phyloP scores from a whole-genome alignment of 2,329 filamentous ascomycete genomes.

The Akanthomyces muscarius region DNA sequence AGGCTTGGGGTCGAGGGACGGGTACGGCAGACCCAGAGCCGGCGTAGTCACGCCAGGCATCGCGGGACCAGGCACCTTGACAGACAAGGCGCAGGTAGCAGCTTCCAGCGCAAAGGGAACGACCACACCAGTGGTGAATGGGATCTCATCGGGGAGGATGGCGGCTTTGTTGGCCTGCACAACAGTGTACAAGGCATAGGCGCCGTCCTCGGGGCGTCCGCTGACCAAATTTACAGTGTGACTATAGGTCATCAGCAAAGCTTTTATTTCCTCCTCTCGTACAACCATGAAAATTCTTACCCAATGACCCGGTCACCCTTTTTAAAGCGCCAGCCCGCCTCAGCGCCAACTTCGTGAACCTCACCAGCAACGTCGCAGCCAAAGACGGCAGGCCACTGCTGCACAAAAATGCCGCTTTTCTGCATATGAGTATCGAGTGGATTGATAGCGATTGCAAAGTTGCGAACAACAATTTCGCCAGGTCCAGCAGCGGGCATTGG shows the following conservation, averaged over 20 bases:
- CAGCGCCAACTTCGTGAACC: constrained; percentile 27
- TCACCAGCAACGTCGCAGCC: constrained; percentile 31
- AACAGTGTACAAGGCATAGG: constrained; percentile 25
- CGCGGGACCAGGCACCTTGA: constrained; percentile 22
- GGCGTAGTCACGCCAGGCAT: constrained; percentile 29
- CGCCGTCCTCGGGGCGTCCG: constrained; percentile 26
- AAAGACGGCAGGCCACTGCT: constrained; percentile 28
- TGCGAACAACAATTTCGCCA: constrained; percentile 22
- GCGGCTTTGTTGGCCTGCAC: constrained; percentile 24
- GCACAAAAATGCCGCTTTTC: constrained; percentile 31
- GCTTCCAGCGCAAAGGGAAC: constrained; percentile 27
- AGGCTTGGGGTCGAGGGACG: constrained; percentile 18
- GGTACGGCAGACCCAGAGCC: constrained; percentile 23
- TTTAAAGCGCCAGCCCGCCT: constrained; percentile 23
- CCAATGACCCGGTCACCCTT: constrained; percentile 27
- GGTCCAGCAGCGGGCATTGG: constrained; percentile 20
- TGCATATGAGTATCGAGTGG: constrained; percentile 28
- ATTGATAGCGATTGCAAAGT: constrained; percentile 28
- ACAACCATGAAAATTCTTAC: background rate
- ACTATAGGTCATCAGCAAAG: background rate
- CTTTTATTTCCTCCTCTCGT: too few relatives aligned
- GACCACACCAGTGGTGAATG: constrained; percentile 20
- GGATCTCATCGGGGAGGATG: constrained; percentile 26
- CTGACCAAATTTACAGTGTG: constrained; percentile 26
- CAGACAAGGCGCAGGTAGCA: constrained; percentile 26